These are phyloP conservation scores for Allium fistulosum DNA, from an alignment of 106 monocot genomes.

Conservation along the genomic window DNA sequence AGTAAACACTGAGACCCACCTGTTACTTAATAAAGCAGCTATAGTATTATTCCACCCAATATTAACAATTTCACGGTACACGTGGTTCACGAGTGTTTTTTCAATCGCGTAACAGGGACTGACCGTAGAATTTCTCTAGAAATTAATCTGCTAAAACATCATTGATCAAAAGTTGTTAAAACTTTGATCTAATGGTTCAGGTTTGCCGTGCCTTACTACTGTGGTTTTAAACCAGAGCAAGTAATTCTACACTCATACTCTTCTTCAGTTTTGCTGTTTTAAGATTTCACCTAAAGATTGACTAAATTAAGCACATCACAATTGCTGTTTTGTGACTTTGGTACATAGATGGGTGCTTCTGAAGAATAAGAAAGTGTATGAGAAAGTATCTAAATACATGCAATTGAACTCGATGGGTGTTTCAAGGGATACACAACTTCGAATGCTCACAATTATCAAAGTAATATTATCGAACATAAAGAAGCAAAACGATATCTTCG, in stretches of 20 bases:
- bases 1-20: too few species aligned
- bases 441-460: conserved; percentile 56
- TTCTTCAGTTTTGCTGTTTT: not conserved
- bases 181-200: too few species aligned
- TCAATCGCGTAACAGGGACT: too few species aligned
- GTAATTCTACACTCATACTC: not conserved
- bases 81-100: too few species aligned
- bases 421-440: conserved; percentile 63
- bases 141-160: too few species aligned
- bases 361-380: conserved; percentile 39
- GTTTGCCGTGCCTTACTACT: too few species aligned
- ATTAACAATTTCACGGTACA: too few species aligned
- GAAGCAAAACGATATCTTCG: conserved; percentile 47
- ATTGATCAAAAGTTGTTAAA: too few species aligned
- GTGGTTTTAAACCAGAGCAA: not conserved
- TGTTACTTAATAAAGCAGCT: too few species aligned
- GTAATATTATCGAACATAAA: conserved; percentile 32
- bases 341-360: conserved; percentile 61
- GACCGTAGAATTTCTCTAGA: too few species aligned
- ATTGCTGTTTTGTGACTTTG: not conserved
- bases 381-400: conserved; percentile 25
- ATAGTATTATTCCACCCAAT: too few species aligned
- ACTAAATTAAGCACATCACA: not conserved
- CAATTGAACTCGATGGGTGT: conserved; percentile 30
- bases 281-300: not conserved